Percentiles rank a stretch among this genome's conserved stretches.
These are phyloP conservation scores for Canariomyces notabilis DNA, from an alignment of 2,329 filamentous ascomycete genomes.

Conservation along the genomic window DNA sequence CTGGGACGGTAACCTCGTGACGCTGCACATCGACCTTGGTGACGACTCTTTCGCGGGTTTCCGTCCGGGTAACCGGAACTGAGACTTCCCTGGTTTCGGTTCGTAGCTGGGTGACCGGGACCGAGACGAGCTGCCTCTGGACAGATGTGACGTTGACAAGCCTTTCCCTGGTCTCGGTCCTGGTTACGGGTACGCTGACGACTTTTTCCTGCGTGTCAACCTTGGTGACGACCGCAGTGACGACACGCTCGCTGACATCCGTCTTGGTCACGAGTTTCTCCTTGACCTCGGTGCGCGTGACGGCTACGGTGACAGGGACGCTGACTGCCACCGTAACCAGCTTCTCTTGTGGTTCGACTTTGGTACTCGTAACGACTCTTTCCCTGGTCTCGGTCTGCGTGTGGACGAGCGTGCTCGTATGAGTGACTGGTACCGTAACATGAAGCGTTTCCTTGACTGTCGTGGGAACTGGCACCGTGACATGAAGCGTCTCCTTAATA, in stretches of 20 bases:
- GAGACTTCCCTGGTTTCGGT: no score
- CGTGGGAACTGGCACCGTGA: conserved; percentile 1
- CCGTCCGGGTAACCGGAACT: neutral
- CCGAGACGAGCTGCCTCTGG: no score
- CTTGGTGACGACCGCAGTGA: neutral
- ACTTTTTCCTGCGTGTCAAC: neutral
- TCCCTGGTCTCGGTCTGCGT: neutral
- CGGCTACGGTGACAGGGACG: neutral
- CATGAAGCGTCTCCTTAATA: neutral
- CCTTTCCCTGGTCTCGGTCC: neutral
- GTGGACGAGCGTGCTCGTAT: neutral
- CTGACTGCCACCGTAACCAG: neutral
- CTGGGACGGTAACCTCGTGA: neutral
- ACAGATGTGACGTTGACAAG: neutral
- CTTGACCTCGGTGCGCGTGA: conserved; percentile 1
- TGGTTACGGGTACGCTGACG: neutral
- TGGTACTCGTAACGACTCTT: neutral
- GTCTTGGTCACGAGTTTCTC: neutral
- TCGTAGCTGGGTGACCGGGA: no score
- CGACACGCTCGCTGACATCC: conserved; percentile 1
- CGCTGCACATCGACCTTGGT: conserved; percentile 1
- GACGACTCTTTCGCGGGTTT: neutral
- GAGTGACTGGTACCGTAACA: neutral
- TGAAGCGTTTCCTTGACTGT: neutral
- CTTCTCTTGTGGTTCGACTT: neutral